Percentiles rank a stretch among this genome's conserved stretches.
These are phyloP conservation scores for Auriscalpium microsporum DNA, from an alignment of 768 basidiomycete species.

Conservation along the genomic window DNA sequence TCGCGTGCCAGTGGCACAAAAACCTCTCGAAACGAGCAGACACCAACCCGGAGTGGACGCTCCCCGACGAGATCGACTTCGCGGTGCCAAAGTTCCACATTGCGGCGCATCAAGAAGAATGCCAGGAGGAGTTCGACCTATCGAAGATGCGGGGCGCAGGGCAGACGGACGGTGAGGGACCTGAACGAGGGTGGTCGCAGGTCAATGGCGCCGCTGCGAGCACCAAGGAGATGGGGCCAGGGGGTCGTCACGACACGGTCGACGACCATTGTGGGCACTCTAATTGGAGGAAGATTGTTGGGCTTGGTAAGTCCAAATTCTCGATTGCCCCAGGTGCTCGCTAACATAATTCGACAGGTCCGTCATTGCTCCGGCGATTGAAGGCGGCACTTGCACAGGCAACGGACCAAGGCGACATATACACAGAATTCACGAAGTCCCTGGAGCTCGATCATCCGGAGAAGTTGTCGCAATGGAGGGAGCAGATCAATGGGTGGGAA, in stretches of 20 bases:
- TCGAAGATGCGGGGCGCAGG: conserved; percentile 15
- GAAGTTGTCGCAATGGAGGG: neutral
- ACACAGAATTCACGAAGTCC: neutral
- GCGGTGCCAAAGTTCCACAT: conserved; percentile 27
- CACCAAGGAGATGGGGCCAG: conserved; percentile 30
- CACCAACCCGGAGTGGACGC: neutral
- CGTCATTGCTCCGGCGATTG: neutral
- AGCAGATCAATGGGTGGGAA: neutral
- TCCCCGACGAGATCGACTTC: neutral
- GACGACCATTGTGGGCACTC: conserved; percentile 19
- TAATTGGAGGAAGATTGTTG: conserved; percentile 25
- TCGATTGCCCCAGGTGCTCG: no score
- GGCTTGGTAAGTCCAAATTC: conserved; percentile 8
- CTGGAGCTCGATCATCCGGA: neutral
- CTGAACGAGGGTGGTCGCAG: conserved; percentile 25
- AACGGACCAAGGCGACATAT: neutral
- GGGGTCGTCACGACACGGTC: conserved; percentile 18
- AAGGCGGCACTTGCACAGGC: neutral
- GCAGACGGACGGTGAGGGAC: conserved; percentile 28
- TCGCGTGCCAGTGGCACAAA: conserved; percentile 20
- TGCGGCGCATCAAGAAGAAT: conserved; percentile 16
- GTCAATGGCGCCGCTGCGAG: conserved; percentile 22
- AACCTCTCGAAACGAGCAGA: neutral
- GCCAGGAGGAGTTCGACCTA: conserved; percentile 22
- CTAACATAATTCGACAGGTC: neutral